phyloP scores from a whole-genome alignment of 805 yeast species.

The Blastobotrys muscicola region DNA sequence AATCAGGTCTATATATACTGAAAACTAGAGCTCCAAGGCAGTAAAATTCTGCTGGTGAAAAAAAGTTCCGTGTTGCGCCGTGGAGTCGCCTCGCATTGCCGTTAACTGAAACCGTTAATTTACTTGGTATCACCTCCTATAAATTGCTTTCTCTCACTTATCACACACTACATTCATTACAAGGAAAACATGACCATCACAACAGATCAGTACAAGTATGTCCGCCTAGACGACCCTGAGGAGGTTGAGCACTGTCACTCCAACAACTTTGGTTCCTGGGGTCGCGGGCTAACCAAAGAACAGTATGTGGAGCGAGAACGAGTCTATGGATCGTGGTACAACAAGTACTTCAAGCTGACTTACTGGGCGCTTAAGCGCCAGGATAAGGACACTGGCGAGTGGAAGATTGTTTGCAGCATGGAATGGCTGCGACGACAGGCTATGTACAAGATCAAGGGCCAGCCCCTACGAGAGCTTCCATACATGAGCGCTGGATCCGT shows the following conservation, averaged over 20 bases:
- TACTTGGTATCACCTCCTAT: too few species aligned
- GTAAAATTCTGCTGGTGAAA: too few species aligned
- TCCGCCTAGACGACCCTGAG: constrained; percentile 7
- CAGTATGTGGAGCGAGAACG: constrained; percentile 21
- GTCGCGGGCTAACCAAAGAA: constrained; percentile 17
- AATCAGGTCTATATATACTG: too few species aligned
- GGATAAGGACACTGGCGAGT: constrained; percentile 23
- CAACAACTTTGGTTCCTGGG: constrained; percentile 20
- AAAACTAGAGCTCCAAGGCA: too few species aligned
- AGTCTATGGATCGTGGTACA: constrained; percentile 11
- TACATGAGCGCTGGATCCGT: constrained; percentile 45
- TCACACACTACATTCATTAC: too few species aligned
- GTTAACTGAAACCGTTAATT: too few species aligned
- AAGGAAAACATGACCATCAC: too few species aligned
- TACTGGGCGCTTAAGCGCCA: constrained; percentile 22
- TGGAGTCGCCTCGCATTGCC: too few species aligned
- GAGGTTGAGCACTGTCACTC: constrained; percentile 14
- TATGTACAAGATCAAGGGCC: constrained; percentile 15
- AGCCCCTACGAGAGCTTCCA: constrained; percentile 12
- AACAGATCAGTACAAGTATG: too few species aligned
- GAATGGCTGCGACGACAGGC: constrained; percentile 37
- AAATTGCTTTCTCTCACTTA: too few species aligned
- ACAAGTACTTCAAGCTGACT: constrained; percentile 15
- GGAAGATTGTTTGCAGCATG: constrained; percentile 32
- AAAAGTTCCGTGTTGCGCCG: too few species aligned